A percentile compares a stretch with the other conserved stretches of the same genome.
phyloP scores from a whole-genome alignment of 768 basidiomycete species.

The Fibroporia radiculosa region DNA sequence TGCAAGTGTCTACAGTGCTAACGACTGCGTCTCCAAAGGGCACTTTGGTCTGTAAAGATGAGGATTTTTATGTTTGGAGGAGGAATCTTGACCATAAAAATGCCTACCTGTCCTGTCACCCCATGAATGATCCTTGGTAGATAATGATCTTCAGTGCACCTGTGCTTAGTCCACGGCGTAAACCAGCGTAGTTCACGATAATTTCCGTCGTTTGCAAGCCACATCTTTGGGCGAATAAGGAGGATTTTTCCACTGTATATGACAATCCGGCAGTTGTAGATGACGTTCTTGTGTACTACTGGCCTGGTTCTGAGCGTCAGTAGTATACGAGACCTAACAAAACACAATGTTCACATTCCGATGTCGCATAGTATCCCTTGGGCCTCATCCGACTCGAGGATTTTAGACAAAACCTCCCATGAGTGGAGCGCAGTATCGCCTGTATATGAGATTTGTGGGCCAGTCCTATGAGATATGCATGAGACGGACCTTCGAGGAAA shows the following conservation, averaged over 20 bases:
- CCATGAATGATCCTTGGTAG: conserved; percentile 84
- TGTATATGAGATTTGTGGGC: too few relatives aligned
- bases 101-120: conserved; percentile 80
- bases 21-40: conserved; percentile 95
- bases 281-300: conserved; percentile 94
- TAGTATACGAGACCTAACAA: background rate
- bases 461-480: too few relatives aligned
- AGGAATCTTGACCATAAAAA: background rate
- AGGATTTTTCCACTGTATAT: conserved; percentile 81
- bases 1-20: conserved; percentile 90
- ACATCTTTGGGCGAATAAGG: conserved; percentile 98
- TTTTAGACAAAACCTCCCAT: conserved; percentile 95
- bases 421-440: conserved; percentile 96
- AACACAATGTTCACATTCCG: conserved; percentile 60
- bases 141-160: conserved; percentile 86
- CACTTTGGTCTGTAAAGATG: conserved; percentile 60
- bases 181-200: conserved; percentile 82
- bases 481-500: conserved; percentile 89
- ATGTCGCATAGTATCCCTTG: conserved; percentile 91
- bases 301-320: conserved; percentile 51
- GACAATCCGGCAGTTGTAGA: conserved; percentile 93
- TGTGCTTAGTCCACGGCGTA: conserved; percentile 90
- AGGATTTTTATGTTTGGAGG: background rate
- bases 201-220: conserved; percentile 98
- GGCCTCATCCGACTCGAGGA: conserved; percentile 72